These are phyloP conservation scores for Fusarium circinatum DNA, from an alignment of 2,329 filamentous ascomycete genomes.

Conservation along the genomic window DNA sequence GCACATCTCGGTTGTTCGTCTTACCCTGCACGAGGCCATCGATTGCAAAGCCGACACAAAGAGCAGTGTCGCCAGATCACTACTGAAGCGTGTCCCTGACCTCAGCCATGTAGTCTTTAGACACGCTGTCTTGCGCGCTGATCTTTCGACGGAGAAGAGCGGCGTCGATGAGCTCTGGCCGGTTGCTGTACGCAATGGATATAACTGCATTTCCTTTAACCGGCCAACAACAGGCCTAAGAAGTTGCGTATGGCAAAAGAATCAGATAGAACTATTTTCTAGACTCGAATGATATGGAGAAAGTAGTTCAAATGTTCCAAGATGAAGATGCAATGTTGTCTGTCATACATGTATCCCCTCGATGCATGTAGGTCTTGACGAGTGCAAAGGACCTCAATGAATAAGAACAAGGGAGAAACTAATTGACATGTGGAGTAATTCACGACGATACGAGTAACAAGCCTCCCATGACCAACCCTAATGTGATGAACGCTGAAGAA, in stretches of 20 bases:
- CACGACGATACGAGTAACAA: neutral
- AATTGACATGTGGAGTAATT: rapidly evolving
- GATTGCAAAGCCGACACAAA: neutral
- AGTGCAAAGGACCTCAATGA: rapidly evolving
- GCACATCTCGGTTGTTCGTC: neutral
- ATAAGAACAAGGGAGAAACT: rapidly evolving
- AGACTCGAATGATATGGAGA: no score
- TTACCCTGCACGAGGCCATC: neutral
- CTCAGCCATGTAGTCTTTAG: neutral
- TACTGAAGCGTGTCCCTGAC: no score
- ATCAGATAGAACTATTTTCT: no score
- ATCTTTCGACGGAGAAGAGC: neutral
- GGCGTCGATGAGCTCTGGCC: neutral
- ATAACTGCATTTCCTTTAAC: rapidly evolving
- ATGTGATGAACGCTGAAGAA: neutral
- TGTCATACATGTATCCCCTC: no score
- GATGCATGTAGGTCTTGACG: rapidly evolving
- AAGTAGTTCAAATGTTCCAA: no score
- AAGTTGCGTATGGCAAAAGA: no score
- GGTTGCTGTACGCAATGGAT: rapidly evolving
- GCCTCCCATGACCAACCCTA: neutral
- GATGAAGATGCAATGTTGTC: no score
- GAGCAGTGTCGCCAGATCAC: neutral
- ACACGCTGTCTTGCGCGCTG: neutral
- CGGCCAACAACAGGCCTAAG: rapidly evolving